Evolutionary conservation across 495 filamentous ascomycete species (phyloP), one percentile per base, ranked within the genome.

Genomic region (Penicillium manginii): DNA sequence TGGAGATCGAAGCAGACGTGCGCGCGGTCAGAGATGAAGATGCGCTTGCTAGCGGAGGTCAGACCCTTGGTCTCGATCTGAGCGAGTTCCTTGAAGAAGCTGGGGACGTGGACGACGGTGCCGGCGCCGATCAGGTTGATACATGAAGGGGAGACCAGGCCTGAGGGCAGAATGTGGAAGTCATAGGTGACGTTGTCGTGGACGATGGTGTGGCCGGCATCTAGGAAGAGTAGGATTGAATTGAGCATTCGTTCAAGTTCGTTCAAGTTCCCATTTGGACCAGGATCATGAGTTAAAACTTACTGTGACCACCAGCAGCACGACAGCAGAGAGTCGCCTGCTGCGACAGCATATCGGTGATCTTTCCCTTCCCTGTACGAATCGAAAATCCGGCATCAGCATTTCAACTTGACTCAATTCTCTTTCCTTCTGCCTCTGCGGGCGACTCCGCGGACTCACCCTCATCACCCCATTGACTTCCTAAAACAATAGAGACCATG

Each of bases 1-100:
- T 96, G 92, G 43, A 97, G 79, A 63, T 96, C 88, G 57, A 97
- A 86, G 63, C 90, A 87, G 58, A 97, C 81, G 67, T 96, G 92
- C 33, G 87, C 88, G 58, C 93, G 85, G 68, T 93, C 89, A 26
- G 84, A 87, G 71, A 97, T 83, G 70, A 90, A 89, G 51, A 96
- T 85, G 62, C 92, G 84, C 61, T 81, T 72, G 54, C 83, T 81
- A 23, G 83, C 82, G 58, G 83, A 80, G 18, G 81, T 69, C 50
- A 96, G 73, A 17, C 92, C 92, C 76, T 96, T 89, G 40, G 75
- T 74, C 68, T 91, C 81, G 15, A 93, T 73, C 23, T 81, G 81
- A 50, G 81, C 81, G 55, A 96, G 80, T 75, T 97, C 93, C 70
- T 88, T 86, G 84, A 96, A 96, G 83, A 97, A 94, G 46, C 81